phyloP scores from a whole-genome alignment of 176 grass and related monocot species.

The Neostapfia colusana region DNA sequence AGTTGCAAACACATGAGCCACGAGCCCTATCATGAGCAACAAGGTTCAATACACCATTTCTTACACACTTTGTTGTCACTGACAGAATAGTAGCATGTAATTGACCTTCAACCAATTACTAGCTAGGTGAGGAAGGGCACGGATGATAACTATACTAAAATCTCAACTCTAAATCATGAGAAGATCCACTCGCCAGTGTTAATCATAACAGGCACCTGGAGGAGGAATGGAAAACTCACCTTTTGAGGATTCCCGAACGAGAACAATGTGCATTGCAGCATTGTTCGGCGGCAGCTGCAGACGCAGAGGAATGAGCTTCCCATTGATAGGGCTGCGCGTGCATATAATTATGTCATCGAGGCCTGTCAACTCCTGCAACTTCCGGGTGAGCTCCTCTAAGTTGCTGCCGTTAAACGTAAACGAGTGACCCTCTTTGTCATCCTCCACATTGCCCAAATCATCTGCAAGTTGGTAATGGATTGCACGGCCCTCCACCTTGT shows the following conservation, averaged over 20 bases:
- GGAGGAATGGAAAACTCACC: constrained; percentile 36
- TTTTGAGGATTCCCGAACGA: constrained; percentile 68
- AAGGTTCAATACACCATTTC: neutral
- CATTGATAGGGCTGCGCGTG: constrained; percentile 60
- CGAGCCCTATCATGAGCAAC: too few species aligned
- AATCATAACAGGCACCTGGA: neutral
- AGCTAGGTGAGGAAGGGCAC: neutral
- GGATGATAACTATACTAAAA: neutral
- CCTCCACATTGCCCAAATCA: constrained; percentile 68
- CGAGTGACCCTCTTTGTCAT: constrained; percentile 26
- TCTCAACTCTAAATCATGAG: neutral
- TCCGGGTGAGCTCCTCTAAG: constrained; percentile 64
- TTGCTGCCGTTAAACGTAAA: constrained; percentile 75
- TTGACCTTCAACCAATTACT: neutral
- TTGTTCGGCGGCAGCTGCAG: constrained; percentile 82
- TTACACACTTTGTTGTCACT: neutral
- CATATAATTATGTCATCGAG: constrained; percentile 69
- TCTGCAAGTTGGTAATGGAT: constrained; percentile 78
- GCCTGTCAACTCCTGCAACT: constrained; percentile 60
- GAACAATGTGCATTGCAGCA: constrained; percentile 60
- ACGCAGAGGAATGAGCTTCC: constrained; percentile 65
- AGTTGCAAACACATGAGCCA: neutral
- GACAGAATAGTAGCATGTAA: neutral
- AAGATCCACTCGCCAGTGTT: neutral
- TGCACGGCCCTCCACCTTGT: constrained; percentile 71